Base-by-base conservation (phyloP, 805 yeast species). In the Limtongia smithiae region DNA sequence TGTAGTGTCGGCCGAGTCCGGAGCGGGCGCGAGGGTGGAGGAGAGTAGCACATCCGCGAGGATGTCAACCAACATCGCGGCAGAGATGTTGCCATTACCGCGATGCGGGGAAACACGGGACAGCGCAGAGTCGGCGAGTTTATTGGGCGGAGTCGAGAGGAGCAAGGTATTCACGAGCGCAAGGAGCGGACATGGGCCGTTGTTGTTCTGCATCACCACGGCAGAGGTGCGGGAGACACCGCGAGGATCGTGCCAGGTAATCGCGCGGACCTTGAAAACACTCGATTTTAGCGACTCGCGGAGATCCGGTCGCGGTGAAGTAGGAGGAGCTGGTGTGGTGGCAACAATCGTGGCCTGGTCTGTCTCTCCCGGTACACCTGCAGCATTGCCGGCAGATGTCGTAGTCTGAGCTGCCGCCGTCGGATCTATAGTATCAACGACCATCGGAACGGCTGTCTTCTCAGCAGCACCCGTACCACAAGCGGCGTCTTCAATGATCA, bases 141-240 rank as follows among this genome's bases (percentile, higher is more conserved):
- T 51, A 2, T 53, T 50, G 14, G 50, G 60, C 6, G 62, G 59
- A 12, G 74, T 74, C 2, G 79, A 68, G 17, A 89, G 65, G 5
- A 87, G 63, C 14, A 90, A 64, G 0, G 87, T 77, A 63, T 90
- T 90, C 41, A 80, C 74, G 35, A 90, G 68, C 0, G 96, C 90
- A 12, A 90, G 75, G 33, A 90, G 66, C 1, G 95, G 94, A 63
- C 96, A 89, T 0, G 96, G 95, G 0, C 96, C 96, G 61, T 88
- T 87, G 41, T 69, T 72, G 54, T 86, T 85, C 68, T 89, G 96
- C 18, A 87, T 66, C 3, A 90, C 68, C 30, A 89, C 78, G 1
- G 67, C 51, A 1, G 54, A 43, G 27, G 38, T 37, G 4, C 58
- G 51, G 8, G 38, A 28, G 25, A 25, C 41, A 8, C 49, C 51